A percentile compares a stretch with the other conserved stretches of the same genome.
phyloP scores from a whole-genome alignment of 257 asterid species.

The Gynochthodes officinalis region DNA sequence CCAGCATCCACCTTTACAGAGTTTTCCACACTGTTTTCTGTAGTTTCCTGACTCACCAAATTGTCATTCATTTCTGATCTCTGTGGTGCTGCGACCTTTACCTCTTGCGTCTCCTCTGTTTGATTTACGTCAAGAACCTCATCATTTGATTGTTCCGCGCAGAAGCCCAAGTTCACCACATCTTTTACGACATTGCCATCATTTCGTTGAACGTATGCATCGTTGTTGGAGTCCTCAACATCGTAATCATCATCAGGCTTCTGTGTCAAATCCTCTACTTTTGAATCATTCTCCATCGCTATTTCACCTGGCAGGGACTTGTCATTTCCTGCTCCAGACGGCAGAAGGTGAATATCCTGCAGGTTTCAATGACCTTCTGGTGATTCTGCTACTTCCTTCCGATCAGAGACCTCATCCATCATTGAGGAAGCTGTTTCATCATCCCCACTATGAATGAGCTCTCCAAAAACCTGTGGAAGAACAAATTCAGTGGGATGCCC shows the following conservation, averaged over 20 bases:
- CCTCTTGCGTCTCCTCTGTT: slow-evolving; percentile 19
- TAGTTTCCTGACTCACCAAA: background rate
- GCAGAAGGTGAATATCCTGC: background rate
- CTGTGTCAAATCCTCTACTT: slow-evolving; percentile 5
- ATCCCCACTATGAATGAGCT: background rate
- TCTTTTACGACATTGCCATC: background rate
- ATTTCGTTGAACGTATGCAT: background rate
- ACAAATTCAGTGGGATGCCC: slow-evolving; percentile 1
- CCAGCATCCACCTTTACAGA: slow-evolving; percentile 6
- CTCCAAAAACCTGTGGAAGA: background rate
- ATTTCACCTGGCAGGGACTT: background rate
- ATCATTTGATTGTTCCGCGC: background rate
- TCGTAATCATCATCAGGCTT: slow-evolving; percentile 4
- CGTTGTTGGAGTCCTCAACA: background rate
- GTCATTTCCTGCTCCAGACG: background rate
- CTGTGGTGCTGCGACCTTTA: background rate
- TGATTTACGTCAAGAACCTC: background rate
- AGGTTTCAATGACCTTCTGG: slow-evolving; percentile 4
- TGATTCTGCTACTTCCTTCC: slow-evolving; percentile 17
- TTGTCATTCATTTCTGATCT: slow-evolving; percentile 13
- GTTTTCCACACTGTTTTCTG: slow-evolving; percentile 2
- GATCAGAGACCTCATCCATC: background rate
- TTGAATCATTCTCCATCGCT: background rate
- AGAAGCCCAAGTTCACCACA: background rate
- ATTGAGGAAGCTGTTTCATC: background rate